Evolutionary conservation across 179 eudicot species (phyloP), one percentile per base, ranked within the genome.

Genomic region (Amaranthus tricolor): DNA sequence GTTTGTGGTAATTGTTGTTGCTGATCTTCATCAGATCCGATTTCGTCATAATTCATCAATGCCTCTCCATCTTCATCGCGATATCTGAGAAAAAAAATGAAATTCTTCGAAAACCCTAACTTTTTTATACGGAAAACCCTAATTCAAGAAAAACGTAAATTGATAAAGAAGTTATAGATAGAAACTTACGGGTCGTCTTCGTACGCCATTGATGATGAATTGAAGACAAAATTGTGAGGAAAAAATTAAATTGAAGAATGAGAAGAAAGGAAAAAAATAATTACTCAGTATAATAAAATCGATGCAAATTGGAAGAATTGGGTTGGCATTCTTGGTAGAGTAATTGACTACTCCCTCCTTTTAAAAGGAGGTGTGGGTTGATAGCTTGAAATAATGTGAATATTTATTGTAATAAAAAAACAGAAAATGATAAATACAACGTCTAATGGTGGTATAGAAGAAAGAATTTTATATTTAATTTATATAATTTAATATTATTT

Each of bases 51-150:
- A 65, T 89, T 86, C 87, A 92, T 80, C 85, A 92, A 81, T 0
- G 93, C 88, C 81, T 90, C 96, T 20, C 93, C 97, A n/a, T 92
- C 97, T 66, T 86, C 96, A 45, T 88, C 91, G 47, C 79, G 80
- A 55, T 83, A 86, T 74, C 96, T 87, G 56, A 14, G 5, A 66
- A 71, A 62, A 14, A 12, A 55, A 9, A 1, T 50, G 74, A 11
- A 15, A 6, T n/a, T 15, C 19, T 54, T 66, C 14, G 68, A 60
- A 31, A 31, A 31, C 40, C 40, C 40, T 31, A 31, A 31, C 3
- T 31, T 31, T 31, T 31, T 31, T 31, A 31, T 31, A 31, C 40
- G 40, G 40, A 31, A 31, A 78, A 79, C 81, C 82, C 81, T 76
- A 81, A 75, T 78, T 75, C 50, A 67, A 17, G 1, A 44, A 47